Conservation (phyloP, 1,284 basidiomycete species). For the Cystobasidium slooffiae region DNA sequence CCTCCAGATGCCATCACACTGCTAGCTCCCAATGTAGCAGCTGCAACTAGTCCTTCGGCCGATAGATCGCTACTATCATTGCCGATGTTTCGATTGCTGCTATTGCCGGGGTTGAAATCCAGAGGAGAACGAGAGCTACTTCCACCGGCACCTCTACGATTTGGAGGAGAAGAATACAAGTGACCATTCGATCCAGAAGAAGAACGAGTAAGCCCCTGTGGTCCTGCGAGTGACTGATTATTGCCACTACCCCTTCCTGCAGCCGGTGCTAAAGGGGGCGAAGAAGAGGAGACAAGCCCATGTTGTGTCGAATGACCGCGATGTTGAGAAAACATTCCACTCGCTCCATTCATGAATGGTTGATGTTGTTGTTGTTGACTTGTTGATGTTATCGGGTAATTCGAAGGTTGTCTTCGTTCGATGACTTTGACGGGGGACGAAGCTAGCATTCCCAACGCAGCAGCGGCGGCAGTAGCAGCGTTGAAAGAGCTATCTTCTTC, state of each 20-base stretch:
- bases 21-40: background rate
- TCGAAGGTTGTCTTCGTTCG: background rate
- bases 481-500: slow-evolving; percentile 38
- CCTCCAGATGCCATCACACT: background rate
- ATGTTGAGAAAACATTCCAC: slow-evolving; percentile 26
- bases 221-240: slow-evolving; percentile 1
- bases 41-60: slow-evolving; percentile 17
- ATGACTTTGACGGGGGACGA: slow-evolving; percentile 37
- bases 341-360: slow-evolving; percentile 29
- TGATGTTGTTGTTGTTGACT: slow-evolving; percentile 3
- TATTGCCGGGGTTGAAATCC: background rate
- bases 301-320: background rate
- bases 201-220: background rate
- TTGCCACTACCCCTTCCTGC: background rate
- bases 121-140: background rate
- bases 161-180: slow-evolving; percentile 4
- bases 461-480: slow-evolving; percentile 39
- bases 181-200: background rate
- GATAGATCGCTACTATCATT: slow-evolving; percentile 21
- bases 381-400: background rate
- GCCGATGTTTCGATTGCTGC: background rate
- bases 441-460: slow-evolving; percentile 41
- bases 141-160: background rate
- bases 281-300: slow-evolving; percentile 7
- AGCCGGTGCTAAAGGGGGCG: slow-evolving; percentile 11